phyloP scores from a whole-genome alignment of 164 flowering plant species.

The Warburgia ugandensis region DNA sequence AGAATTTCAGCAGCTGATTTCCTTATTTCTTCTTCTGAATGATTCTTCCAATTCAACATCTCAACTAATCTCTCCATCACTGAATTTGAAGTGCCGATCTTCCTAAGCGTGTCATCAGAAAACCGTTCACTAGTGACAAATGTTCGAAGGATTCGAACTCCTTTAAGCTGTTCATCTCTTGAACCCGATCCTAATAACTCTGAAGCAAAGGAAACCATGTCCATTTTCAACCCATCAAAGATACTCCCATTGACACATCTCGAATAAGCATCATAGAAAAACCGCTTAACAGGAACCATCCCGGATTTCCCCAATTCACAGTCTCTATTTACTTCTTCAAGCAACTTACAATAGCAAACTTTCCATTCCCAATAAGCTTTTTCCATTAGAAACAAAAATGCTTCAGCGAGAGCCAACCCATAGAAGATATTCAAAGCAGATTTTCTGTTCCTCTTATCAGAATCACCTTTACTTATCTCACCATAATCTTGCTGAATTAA shows the following conservation, averaged over 20 bases:
- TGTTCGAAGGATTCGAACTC: slow-evolving; percentile 49
- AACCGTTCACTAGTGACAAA: slow-evolving; percentile 35
- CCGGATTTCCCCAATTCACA: slow-evolving; percentile 58
- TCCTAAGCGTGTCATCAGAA: slow-evolving; percentile 68
- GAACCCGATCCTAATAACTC: slow-evolving; percentile 68
- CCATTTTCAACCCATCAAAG: slow-evolving; percentile 92
- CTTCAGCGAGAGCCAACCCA: slow-evolving; percentile 76
- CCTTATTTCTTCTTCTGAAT: slow-evolving; percentile 69
- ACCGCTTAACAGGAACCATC: slow-evolving; percentile 52
- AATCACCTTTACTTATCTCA: slow-evolving; percentile 50
- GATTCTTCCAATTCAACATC: slow-evolving; percentile 91
- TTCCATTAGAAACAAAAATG: slow-evolving; percentile 69
- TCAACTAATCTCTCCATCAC: slow-evolving; percentile 85
- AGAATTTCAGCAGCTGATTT: slow-evolving; percentile 72
- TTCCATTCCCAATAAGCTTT: slow-evolving; percentile 89
- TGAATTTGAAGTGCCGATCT: slow-evolving; percentile 54
- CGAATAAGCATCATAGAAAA: slow-evolving; percentile 91
- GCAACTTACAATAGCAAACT: slow-evolving; percentile 38
- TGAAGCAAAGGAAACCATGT: slow-evolving; percentile 69
- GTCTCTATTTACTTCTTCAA: slow-evolving; percentile 60
- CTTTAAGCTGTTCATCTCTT: slow-evolving; percentile 79
- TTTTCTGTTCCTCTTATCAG: slow-evolving; percentile 60
- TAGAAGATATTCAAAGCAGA: slow-evolving; percentile 79
- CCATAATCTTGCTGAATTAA: slow-evolving; percentile 62
- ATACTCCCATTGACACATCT: slow-evolving; percentile 77